Percentiles rank a stretch among this genome's conserved stretches.
phyloP scores from a whole-genome alignment of 345 rosid species.

The Adansonia digitata region DNA sequence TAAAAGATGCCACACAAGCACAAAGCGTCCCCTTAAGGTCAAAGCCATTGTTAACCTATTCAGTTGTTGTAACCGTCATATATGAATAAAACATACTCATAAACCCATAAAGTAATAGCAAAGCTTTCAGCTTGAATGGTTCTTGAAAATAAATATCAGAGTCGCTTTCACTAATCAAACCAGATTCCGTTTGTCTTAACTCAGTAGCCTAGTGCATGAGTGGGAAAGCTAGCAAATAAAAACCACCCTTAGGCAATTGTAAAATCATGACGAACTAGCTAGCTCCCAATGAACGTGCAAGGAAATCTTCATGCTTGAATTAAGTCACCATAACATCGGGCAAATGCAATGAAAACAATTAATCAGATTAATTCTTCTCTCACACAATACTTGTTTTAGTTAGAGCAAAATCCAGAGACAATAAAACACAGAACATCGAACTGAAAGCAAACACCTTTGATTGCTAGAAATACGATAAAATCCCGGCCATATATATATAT shows the following conservation, averaged over 20 bases:
- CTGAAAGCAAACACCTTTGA: background rate
- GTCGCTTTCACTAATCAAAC: background rate
- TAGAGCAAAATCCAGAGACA: background rate
- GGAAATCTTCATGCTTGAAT: background rate
- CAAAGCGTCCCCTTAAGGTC: background rate
- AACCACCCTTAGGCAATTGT: background rate
- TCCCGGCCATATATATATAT: background rate
- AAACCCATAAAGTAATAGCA: background rate
- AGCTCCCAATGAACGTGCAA: background rate
- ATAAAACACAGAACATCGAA: background rate
- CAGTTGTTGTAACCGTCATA: background rate
- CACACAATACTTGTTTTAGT: no score
- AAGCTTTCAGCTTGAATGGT: background rate
- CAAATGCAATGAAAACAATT: background rate
- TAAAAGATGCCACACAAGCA: background rate
- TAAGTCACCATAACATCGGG: background rate
- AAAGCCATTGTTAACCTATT: background rate
- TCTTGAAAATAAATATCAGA: background rate
- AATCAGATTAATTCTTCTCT: background rate
- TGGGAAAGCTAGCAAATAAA: background rate
- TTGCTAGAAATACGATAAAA: background rate
- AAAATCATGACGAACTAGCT: background rate
- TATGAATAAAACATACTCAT: background rate
- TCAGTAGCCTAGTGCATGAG: background rate
- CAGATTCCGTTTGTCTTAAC: background rate